These are phyloP conservation scores for Emiliania huxleyi DNA, from an alignment of 78 protist genomes.

Conservation along the genomic window DNA sequence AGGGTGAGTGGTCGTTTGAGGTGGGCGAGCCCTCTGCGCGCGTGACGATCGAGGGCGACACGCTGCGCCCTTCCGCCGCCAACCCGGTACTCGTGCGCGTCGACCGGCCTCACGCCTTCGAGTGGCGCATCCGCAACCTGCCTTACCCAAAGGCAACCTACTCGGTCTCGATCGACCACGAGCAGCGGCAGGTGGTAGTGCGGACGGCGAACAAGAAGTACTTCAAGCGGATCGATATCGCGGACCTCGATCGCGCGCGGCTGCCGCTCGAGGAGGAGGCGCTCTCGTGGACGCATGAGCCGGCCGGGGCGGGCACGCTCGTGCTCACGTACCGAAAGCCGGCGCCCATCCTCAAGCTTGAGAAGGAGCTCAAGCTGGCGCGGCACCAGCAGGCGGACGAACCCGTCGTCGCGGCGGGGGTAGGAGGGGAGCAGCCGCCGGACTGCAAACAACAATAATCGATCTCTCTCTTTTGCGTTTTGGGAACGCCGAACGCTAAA, in stretches of 20 bases:
- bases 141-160: slow-evolving; percentile 29
- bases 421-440: not conserved
- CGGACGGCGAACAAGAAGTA: slow-evolving; percentile 64
- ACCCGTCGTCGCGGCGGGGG: not conserved
- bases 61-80: not conserved
- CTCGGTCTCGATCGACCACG: slow-evolving; percentile 12
- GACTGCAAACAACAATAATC: not conserved
- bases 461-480: too few species aligned
- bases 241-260: slow-evolving; percentile 28
- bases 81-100: slow-evolving; percentile 34
- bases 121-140: slow-evolving; percentile 51
- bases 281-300: slow-evolving; percentile 3
- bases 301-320: not conserved
- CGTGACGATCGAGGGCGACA: not conserved
- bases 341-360: not conserved
- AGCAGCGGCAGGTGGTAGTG: slow-evolving; percentile 6
- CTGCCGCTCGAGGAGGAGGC: not conserved
- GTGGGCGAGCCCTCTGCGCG: slow-evolving; percentile 37
- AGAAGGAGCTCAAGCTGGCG: not conserved
- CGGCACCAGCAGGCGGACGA: not conserved
- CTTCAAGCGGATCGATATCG: slow-evolving; percentile 44
- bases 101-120: slow-evolving; percentile 41
- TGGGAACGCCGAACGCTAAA: too few species aligned
- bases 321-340: not conserved
- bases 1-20: slow-evolving; percentile 41